A percentile compares a stretch with the other conserved stretches of the same genome.
These are phyloP conservation scores for Gliomastix tumulicola DNA, from an alignment of 2,329 filamentous ascomycete species.

Conservation along the genomic window DNA sequence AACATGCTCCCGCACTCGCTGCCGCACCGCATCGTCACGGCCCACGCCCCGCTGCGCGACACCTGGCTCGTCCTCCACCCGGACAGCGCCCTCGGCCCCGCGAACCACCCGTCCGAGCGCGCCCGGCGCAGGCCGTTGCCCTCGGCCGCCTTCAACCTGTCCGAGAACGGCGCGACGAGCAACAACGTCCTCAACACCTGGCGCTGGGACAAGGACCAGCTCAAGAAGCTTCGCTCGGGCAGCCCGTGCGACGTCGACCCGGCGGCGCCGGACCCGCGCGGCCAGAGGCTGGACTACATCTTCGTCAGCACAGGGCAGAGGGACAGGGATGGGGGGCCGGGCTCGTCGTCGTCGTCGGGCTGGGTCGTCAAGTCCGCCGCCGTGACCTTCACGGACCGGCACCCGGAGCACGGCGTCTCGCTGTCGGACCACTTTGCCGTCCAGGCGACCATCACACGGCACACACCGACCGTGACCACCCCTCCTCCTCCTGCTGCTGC, in stretches of 20 bases:
- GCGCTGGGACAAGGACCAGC: constrained; percentile 73
- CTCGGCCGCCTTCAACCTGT: constrained; percentile 69
- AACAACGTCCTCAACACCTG: constrained; percentile 86
- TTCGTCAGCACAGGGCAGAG: constrained; percentile 61
- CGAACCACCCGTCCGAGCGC: constrained; percentile 60
- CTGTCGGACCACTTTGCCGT: constrained; percentile 94
- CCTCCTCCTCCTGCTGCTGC: constrained; percentile 3
- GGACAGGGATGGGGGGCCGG: too few relatives aligned
- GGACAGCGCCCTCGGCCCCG: constrained; percentile 71
- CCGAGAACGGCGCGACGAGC: constrained; percentile 79
- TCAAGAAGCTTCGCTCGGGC: constrained; percentile 57
- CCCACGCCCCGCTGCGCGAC: constrained; percentile 71
- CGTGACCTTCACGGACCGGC: constrained; percentile 75
- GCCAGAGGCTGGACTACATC: constrained; percentile 92
- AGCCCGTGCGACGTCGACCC: constrained; percentile 53
- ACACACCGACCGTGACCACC: constrained; percentile 18
- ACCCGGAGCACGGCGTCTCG: constrained; percentile 75
- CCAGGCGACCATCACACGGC: constrained; percentile 63
- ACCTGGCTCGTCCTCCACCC: constrained; percentile 82
- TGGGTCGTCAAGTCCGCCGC: constrained; percentile 68
- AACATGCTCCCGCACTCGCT: constrained; percentile 91
- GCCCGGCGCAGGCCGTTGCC: constrained; percentile 59
- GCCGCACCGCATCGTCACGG: constrained; percentile 74
- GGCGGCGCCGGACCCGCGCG: constrained; percentile 60
- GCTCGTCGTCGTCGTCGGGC: constrained; percentile 14